These are phyloP conservation scores for Ascochyta viciae-villosae DNA, from an alignment of 2,329 filamentous ascomycete genomes.

Conservation along the genomic window DNA sequence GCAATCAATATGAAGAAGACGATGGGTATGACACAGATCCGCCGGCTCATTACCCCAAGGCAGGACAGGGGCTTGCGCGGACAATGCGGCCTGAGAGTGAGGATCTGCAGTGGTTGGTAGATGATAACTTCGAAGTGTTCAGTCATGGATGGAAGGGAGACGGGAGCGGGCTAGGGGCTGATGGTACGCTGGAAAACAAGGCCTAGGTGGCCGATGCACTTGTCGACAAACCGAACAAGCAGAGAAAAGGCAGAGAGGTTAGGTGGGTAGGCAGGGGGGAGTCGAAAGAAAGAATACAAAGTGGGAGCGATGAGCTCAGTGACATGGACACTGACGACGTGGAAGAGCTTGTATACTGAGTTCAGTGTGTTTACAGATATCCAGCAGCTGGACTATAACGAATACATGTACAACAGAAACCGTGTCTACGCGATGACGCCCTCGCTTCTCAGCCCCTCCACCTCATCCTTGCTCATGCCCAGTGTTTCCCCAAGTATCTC, in stretches of 20 bases:
- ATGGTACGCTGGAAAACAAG: constrained; percentile 27
- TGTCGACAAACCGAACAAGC: background rate
- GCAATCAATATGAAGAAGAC: constrained; percentile 48
- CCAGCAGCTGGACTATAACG: background rate
- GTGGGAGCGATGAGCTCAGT: constrained; percentile 3
- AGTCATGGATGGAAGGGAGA: constrained; percentile 56
- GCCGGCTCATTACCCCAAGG: constrained; percentile 66
- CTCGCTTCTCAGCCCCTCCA: constrained; percentile 40
- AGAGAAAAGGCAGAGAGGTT: background rate
- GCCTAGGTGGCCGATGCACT: constrained; percentile 7
- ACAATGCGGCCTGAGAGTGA: constrained; percentile 63
- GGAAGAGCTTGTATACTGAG: constrained; percentile 12
- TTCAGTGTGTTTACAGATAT: background rate
- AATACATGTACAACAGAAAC: background rate
- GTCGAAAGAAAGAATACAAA: background rate
- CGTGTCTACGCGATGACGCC: constrained; percentile 43
- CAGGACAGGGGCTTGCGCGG: constrained; percentile 65
- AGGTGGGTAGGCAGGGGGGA: background rate
- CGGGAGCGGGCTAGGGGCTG: constrained; percentile 40
- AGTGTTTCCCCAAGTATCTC: constrained; percentile 44
- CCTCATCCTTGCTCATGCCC: constrained; percentile 41
- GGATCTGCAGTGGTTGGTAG: constrained; percentile 68
- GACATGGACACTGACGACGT: constrained; percentile 16
- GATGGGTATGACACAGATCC: constrained; percentile 62
- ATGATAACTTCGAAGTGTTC: constrained; percentile 66